Evolutionary conservation across 2,329 filamentous ascomycete genomes (phyloP).

Genomic region (Fusarium protoensiforme): DNA sequence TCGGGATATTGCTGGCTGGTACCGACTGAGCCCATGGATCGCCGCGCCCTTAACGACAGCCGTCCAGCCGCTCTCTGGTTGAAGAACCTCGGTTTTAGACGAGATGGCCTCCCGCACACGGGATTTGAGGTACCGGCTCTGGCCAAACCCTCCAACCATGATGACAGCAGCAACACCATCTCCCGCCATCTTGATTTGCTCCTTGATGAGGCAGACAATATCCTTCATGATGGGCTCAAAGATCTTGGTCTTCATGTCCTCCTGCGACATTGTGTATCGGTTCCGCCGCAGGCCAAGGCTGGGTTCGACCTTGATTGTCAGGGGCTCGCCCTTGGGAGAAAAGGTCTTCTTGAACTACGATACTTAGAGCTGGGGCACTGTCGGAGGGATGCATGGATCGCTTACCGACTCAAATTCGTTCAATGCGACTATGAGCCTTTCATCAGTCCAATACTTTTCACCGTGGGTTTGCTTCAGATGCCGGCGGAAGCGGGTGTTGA

Average conservation of each 20-base stretch:
- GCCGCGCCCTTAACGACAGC: conserved; percentile 64
- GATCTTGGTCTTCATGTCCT: conserved; percentile 73
- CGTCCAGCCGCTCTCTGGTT: conserved; percentile 61
- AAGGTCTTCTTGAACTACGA: conserved; percentile 53
- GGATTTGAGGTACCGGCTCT: conserved; percentile 57
- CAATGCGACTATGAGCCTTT: conserved; percentile 53
- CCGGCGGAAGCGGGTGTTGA: conserved; percentile 60
- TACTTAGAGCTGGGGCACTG: conserved; percentile 7
- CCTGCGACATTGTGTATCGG: conserved; percentile 50
- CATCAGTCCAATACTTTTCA: conserved; percentile 55
- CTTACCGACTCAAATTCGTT: conserved; percentile 56
- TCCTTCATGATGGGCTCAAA: conserved; percentile 56
- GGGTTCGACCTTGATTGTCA: conserved; percentile 49
- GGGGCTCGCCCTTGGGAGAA: conserved; percentile 49
- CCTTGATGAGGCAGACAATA: conserved; percentile 55
- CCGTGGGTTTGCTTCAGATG: conserved; percentile 57
- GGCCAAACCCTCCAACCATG: conserved; percentile 62
- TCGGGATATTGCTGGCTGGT: conserved; percentile 42
- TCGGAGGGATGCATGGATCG: conserved; percentile 53
- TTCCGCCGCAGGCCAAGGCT: conserved; percentile 48
- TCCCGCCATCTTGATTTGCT: conserved; percentile 51
- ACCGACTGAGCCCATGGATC: conserved; percentile 52
- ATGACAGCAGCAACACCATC: conserved; percentile 53
- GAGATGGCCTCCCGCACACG: conserved; percentile 51
- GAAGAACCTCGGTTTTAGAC: conserved; percentile 54